Base-by-base conservation (phyloP, 2,329 filamentous ascomycete species). In the Aspergillus spinulosporus region DNA sequence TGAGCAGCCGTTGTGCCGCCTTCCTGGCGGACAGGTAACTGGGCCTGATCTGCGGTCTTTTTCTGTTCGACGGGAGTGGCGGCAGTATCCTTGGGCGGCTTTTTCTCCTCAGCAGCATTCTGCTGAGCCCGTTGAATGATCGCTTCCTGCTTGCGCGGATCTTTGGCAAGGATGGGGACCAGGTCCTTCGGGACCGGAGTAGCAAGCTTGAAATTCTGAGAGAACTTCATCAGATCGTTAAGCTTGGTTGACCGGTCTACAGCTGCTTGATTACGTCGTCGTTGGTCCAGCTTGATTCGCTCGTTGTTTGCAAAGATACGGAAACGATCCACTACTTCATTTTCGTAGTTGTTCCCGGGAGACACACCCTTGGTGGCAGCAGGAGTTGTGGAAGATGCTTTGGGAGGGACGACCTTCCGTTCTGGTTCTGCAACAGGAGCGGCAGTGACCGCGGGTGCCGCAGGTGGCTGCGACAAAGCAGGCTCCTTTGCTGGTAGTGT, bases 161-260 rank as follows among this genome's bases (percentile, higher is more conserved):
- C 94, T 72, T 97, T 99, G 57, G 94, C 93, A 59, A 99, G 88
- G 63, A 99, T 99, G 1, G 90, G 88, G 29, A 99, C 92, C 37
- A 99, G 77, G 73, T 99, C 94, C 51, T 84, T 87, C 1, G 94
- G 94, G 8, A 99, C 92, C 5, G 92, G 92, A 2, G 93, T 97
- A 49, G 89, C 88, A 14, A 99, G 83, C 76, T 97, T 97, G 81
- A 99, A 99, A 70, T 84, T 94, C 64, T 87, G 84, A 1, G 94
- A 91, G 73, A 99, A 99, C 69, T 93, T 96, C 80, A 94, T 95
- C 56, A 99, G 77, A 75, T 99, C 94, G 58, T 90, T 96, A 59
- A 99, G 75, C 74, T 96, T 97, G 62, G 94, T 86, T 63, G 92
- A 91, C 72, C 96, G 96, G 71, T 97, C 94, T 57, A 86, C 80